A percentile compares a stretch with the other conserved stretches of the same genome.
These are phyloP conservation scores for Amanita fuliginea DNA, from an alignment of 768 basidiomycete species.

Conservation along the genomic window DNA sequence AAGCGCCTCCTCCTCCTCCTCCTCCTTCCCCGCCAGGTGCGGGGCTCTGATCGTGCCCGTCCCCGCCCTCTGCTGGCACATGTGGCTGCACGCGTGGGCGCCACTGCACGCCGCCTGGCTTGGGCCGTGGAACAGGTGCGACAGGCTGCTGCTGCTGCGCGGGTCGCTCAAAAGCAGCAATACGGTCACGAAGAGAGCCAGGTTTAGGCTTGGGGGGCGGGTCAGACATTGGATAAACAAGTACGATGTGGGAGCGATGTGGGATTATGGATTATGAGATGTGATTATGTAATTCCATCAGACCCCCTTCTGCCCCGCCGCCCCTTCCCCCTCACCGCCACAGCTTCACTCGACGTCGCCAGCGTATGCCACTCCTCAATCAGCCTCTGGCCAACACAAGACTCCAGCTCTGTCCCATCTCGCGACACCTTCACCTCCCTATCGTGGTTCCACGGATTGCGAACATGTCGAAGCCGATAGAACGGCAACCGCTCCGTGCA, in stretches of 20 bases:
- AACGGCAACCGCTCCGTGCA: constrained; percentile 65
- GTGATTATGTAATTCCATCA: background rate
- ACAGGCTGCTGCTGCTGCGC: constrained; percentile 25
- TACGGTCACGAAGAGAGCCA: constrained; percentile 78
- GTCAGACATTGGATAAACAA: constrained; percentile 39
- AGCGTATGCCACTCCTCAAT: constrained; percentile 55
- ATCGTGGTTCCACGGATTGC: constrained; percentile 91
- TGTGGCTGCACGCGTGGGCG: constrained; percentile 52
- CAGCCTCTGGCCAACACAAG: constrained; percentile 53
- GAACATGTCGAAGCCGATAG: constrained; percentile 60
- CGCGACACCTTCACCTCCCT: constrained; percentile 72
- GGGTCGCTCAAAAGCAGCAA: constrained; percentile 79
- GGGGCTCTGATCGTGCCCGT: background rate
- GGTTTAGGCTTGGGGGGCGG: constrained; percentile 47
- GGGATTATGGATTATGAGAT: background rate
- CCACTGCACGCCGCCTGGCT: constrained; percentile 62
- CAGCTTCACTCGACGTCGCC: background rate
- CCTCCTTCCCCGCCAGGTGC: background rate
- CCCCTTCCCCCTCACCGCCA: background rate
- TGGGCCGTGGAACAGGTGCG: constrained; percentile 48
- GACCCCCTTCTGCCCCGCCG: background rate
- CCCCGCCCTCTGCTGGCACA: constrained; percentile 22
- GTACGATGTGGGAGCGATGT: background rate
- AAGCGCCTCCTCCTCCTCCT: background rate
- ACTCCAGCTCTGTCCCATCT: constrained; percentile 91